Evolutionary conservation across 2,329 filamentous ascomycete genomes (phyloP).

Genomic region (Exserohilum rostratum): DNA sequence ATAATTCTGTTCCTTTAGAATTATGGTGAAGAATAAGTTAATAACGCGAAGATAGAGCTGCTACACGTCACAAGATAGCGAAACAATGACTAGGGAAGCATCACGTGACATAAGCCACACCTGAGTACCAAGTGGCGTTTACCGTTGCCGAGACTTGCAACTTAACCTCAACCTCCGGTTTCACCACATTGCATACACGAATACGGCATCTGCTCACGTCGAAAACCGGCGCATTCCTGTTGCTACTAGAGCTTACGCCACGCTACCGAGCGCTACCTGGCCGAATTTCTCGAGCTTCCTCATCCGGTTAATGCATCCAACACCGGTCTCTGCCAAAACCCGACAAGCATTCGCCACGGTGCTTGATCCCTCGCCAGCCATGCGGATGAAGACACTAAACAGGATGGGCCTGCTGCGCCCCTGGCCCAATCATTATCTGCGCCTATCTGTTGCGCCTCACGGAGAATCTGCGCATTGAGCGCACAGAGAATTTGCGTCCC

Average conservation of each 20-base stretch:
- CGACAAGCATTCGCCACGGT: constrained; percentile 31
- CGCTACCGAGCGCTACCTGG: neutral
- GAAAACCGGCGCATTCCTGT: no score
- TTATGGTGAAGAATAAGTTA: neutral
- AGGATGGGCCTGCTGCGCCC: neutral
- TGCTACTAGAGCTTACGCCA: neutral
- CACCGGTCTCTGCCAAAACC: constrained; percentile 25
- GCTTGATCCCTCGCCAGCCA: constrained; percentile 21
- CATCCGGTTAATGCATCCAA: constrained; percentile 19
- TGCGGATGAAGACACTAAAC: neutral
- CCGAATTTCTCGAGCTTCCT: constrained; percentile 20
- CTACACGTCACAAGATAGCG: no score
- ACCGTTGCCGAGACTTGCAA: neutral
- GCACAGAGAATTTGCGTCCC: neutral
- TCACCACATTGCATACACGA: neutral
- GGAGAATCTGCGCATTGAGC: constrained; percentile 2
- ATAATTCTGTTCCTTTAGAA: no score
- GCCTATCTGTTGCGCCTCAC: neutral
- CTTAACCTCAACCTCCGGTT: neutral
- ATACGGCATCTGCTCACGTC: neutral
- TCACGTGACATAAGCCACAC: neutral
- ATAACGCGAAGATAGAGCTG: neutral
- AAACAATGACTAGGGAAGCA: no score
- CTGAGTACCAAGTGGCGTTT: neutral
- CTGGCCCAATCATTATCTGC: neutral